Evolutionary conservation across 345 rosid species (phyloP), one percentile per base, ranked within the genome.

Genomic region (Populus tremula): DNA sequence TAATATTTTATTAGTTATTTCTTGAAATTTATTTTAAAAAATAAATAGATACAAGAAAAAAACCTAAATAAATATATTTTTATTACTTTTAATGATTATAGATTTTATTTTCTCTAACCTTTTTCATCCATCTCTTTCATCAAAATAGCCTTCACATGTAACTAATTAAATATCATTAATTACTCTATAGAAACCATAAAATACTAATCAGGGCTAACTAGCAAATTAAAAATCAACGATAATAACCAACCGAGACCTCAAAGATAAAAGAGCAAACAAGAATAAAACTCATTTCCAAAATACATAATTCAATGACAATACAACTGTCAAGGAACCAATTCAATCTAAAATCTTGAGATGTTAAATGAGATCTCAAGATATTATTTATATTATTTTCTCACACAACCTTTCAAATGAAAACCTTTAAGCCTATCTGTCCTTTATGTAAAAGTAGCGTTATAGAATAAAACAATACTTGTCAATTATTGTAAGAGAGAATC

Each of bases 361-460:
- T 33, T 33, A 0, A 33, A 33, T 33, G 0, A 4, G 0, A 33
- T 33, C 0, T 33, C 0, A 33, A 0, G 0, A 33, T 33, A 33
- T 33, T 0, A 33, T 33, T 33, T 33, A 4, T 33, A 33, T 33
- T 33, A 33, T 33, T 33, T 0, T 33, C 5, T 4, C 0, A 4
- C 0, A 33, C 1, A 4, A 0, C 0, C 5, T 4, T 0, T 33
- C 0, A 33, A 4, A 0, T 33, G 0, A 4, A 33, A 33, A 33
- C 5, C 25, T 25, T 25, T 25, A 25, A 25, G 25, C 25, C 25
- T 0, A 25, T 25, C 25, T 25, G 0, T 25, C 1, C 25, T 25
- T 25, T 25, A 0, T 33, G 0, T 33, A 33, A 33, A 33, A 0
- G 5, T 33, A 33, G 0, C 0, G 4, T 33, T 33, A 0, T 33